phyloP scores from a whole-genome alignment of 306 rosid genomes.

The Rosa lucieae region DNA sequence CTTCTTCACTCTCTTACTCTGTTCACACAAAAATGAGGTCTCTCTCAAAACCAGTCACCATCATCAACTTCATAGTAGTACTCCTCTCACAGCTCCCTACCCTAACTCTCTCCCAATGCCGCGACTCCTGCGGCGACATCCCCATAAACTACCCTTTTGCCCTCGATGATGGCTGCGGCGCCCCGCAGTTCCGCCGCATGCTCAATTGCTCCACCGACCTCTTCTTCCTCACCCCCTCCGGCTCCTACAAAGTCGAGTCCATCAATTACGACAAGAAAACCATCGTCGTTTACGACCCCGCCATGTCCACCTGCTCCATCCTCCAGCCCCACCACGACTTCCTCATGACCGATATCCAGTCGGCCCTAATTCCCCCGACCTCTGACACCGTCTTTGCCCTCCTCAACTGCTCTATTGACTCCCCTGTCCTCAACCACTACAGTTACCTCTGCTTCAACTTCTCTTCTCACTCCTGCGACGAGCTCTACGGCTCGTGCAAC shows the following conservation, averaged over 20 bases:
- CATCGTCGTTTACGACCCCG: slow-evolving; percentile 69
- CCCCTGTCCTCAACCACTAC: slow-evolving; percentile 93
- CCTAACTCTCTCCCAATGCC: slow-evolving; percentile 53
- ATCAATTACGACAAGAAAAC: slow-evolving; percentile 59
- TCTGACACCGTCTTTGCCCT: slow-evolving; percentile 82
- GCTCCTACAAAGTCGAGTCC: slow-evolving; percentile 83
- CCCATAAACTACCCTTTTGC: slow-evolving; percentile 79
- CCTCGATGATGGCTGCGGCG: slow-evolving; percentile 89
- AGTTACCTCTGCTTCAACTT: slow-evolving; percentile 83
- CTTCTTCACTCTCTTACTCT: not conserved
- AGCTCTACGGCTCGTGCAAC: slow-evolving; percentile 73
- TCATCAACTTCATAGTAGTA: not conserved
- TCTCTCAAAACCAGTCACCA: slow-evolving; percentile 4
- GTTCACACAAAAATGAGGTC: not conserved
- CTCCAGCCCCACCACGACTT: slow-evolving; percentile 93
- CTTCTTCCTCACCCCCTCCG: slow-evolving; percentile 83
- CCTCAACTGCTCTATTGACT: slow-evolving; percentile 83
- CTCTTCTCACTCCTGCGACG: slow-evolving; percentile 85
- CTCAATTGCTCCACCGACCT: slow-evolving; percentile 68
- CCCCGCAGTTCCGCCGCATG: slow-evolving; percentile 80
- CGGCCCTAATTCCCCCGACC: slow-evolving; percentile 82
- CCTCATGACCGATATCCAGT: slow-evolving; percentile 69
- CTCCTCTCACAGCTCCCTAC: not conserved
- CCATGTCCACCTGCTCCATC: slow-evolving; percentile 92
- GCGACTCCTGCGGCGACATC: slow-evolving; percentile 60